Evolutionary conservation across 2,329 filamentous ascomycete species (phyloP).

Genomic region (Aureobasidium subglaciale): DNA sequence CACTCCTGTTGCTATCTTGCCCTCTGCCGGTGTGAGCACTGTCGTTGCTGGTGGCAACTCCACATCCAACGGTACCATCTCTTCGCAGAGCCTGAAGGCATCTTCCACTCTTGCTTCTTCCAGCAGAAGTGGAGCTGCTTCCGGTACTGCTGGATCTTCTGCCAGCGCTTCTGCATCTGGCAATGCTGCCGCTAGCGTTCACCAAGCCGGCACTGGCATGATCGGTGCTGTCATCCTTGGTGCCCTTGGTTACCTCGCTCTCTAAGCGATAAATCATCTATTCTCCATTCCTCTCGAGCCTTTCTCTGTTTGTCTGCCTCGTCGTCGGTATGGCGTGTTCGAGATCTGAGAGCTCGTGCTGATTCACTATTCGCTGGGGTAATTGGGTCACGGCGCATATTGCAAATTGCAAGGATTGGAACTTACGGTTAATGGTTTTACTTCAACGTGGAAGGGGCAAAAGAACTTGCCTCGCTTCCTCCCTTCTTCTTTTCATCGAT

Average conservation of each 20-base stretch:
- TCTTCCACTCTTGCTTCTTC: neutral
- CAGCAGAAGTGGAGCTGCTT: neutral
- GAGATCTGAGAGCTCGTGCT: neutral
- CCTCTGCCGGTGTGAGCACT: constrained; percentile 1
- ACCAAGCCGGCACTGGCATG: neutral
- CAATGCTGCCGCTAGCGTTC: constrained; percentile 4
- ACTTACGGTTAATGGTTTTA: constrained; percentile 5
- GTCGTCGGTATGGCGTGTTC: neutral
- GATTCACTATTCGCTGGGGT: neutral
- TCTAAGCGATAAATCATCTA: neutral
- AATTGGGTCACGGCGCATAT: neutral
- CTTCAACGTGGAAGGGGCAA: neutral
- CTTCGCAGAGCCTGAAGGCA: neutral
- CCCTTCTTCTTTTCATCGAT: neutral
- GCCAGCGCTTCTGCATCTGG: neutral
- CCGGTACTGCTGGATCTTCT: neutral
- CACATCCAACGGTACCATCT: constrained; percentile 10
- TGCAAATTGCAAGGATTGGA: neutral
- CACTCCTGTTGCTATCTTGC: neutral
- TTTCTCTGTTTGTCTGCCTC: neutral
- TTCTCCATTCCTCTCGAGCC: no score
- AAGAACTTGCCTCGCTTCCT: neutral
- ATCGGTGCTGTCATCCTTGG: constrained; percentile 10
- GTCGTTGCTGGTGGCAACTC: constrained; percentile 11
- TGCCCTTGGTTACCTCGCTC: constrained; percentile 11